Evolutionary conservation across 768 basidiomycete species (phyloP), one percentile per base, ranked within the genome.

Genomic region (Podaxis pistillaris): DNA sequence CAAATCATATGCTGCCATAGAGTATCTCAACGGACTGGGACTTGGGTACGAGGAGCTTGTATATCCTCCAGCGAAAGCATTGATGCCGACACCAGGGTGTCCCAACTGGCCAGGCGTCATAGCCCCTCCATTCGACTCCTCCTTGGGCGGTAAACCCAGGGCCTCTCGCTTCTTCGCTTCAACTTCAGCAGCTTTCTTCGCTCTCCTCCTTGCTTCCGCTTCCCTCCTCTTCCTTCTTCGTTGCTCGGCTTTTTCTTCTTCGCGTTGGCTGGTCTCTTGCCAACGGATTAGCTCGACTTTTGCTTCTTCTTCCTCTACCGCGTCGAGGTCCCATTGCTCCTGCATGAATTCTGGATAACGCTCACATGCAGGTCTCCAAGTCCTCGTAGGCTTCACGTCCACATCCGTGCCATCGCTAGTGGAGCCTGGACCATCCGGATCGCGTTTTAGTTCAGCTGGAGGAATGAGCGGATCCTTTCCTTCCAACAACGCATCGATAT

Each of bases 271-370:
- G 17, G 68, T 70, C 7, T 77, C 76, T 8, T 80, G 82, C 13
- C 71, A 65, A 50, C 71, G 74, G 4, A 70, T 70, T 0, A 75
- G 73, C 47, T 86, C 84, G 1, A 69, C 70, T 51, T 79, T 81
- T 3, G 87, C 86, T 66, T 88, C 86, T 26, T 81, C 80, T 69
- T 95, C 96, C 64, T 96, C 94, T 33, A 77, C 73, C n/a, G 79
- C 84, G 66, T 95, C 93, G 56, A 93, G 73, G 6, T 75, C 81
- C 83, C 86, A 88, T 71, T 96, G 92, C 72, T 97, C 95, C 53
- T 78, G 76, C 82, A 91, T 88, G 68, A 86, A 97, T 72, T 96
- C 93, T 19, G 81, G 58, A 73, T 96, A 98, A 7, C 96, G 87
- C 58, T 97, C 94, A 65, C 79, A 86, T 50, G 92, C 81, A 1